phyloP scores from a whole-genome alignment of 805 yeast genomes.

The Starmerella vaccinii region DNA sequence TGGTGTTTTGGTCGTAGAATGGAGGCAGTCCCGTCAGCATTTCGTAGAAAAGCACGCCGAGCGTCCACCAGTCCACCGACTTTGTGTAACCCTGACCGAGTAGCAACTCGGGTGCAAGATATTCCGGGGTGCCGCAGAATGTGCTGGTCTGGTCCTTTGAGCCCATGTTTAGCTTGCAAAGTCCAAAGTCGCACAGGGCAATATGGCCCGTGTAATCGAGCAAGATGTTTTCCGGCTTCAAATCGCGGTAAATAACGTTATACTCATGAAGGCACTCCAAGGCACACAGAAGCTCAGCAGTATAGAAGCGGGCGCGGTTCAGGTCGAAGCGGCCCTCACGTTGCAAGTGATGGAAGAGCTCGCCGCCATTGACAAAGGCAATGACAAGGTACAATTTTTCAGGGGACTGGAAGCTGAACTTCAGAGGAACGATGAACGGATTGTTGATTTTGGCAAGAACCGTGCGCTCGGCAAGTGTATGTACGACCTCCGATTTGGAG shows the following conservation, averaged over 20 bases:
- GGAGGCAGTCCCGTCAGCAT: constrained; percentile 98
- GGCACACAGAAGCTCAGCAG: constrained; percentile 88
- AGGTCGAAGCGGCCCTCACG: constrained; percentile 79
- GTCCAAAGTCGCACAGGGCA: constrained; percentile 93
- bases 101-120: constrained; percentile 87
- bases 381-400: constrained; percentile 84
- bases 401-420: constrained; percentile 94
- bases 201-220: constrained; percentile 96
- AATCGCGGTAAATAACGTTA: constrained; percentile 88
- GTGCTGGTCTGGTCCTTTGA: constrained; percentile 77
- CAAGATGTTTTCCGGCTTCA: constrained; percentile 91
- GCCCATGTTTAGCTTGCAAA: constrained; percentile 91
- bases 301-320: constrained; percentile 83
- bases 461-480: constrained; percentile 91
- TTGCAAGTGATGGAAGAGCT: constrained; percentile 86
- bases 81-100: constrained; percentile 90
- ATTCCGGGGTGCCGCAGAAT: constrained; percentile 97
- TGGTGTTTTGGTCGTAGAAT: constrained; percentile 86
- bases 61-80: constrained; percentile 97
- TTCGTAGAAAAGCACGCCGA: constrained; percentile 86
- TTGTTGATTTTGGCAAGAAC: constrained; percentile 86
- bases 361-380: constrained; percentile 95
- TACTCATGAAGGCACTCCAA: constrained; percentile 82
- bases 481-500: constrained; percentile 87
- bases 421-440: constrained; percentile 92